Percentiles rank a stretch among this genome's conserved stretches.
phyloP scores from a whole-genome alignment of 129 eudicot genomes.

The Flaveria linearis region DNA sequence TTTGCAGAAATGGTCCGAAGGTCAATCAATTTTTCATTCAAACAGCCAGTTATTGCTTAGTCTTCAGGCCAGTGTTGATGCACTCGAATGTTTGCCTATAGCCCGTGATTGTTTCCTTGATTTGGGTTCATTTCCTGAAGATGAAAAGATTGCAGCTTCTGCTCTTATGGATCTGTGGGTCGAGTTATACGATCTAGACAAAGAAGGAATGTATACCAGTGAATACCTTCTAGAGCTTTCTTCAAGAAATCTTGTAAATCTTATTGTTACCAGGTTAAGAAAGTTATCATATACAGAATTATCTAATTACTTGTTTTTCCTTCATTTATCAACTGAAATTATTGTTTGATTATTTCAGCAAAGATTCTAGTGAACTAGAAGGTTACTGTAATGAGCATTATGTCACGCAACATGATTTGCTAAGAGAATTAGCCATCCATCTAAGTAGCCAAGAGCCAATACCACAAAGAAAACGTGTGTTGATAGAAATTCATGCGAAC shows the following conservation, averaged over 20 bases:
- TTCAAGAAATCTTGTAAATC: slow-evolving; percentile 36
- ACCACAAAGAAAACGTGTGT: slow-evolving; percentile 36
- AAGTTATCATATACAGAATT: not conserved
- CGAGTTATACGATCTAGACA: slow-evolving; percentile 38
- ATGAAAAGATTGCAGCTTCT: slow-evolving; percentile 39
- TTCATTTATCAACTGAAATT: not conserved
- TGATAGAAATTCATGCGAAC: slow-evolving; percentile 42
- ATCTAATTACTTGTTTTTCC: not conserved
- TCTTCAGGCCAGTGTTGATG: slow-evolving; percentile 43
- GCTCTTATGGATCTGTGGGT: slow-evolving; percentile 46
- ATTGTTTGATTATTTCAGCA: slow-evolving; percentile 29
- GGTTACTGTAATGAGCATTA: slow-evolving; percentile 50
- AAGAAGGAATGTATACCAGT: slow-evolving; percentile 40
- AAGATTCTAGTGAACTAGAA: slow-evolving; percentile 37
- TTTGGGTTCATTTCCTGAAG: slow-evolving; percentile 50
- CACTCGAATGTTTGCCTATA: slow-evolving; percentile 26
- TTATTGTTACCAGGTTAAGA: slow-evolving; percentile 31
- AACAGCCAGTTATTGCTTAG: slow-evolving; percentile 31
- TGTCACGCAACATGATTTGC: slow-evolving; percentile 51
- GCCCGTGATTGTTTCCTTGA: slow-evolving; percentile 39
- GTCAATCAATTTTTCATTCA: slow-evolving; percentile 41
- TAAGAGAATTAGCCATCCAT: slow-evolving; percentile 51
- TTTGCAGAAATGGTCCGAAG: slow-evolving; percentile 44
- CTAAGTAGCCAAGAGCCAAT: slow-evolving; percentile 33
- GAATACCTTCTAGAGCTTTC: slow-evolving; percentile 38